Conservation (phyloP, 192 early-diverging fungal species). For the Dimargaris verticillata region DNA sequence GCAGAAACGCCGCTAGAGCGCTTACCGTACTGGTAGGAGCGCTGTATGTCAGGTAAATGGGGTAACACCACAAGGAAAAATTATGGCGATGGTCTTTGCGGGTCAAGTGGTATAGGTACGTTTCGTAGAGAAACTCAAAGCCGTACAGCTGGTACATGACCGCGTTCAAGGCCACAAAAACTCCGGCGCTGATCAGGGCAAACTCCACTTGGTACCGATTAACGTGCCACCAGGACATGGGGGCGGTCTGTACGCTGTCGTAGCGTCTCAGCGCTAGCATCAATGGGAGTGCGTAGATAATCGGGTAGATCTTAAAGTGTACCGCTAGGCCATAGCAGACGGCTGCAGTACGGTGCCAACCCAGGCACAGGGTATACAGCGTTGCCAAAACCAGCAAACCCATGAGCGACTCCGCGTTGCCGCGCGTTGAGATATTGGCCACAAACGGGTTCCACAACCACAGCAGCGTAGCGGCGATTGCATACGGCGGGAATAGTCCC, state of each 20-base stretch:
- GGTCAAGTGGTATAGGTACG: conserved; percentile 84
- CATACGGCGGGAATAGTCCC: background rate
- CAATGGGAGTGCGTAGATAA: conserved; percentile 81
- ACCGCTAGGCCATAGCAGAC: conserved; percentile 77
- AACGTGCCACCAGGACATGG: conserved; percentile 19
- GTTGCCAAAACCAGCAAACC: conserved; percentile 59
- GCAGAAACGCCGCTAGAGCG: conserved; percentile 63
- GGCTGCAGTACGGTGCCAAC: conserved; percentile 29
- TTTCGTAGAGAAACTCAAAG: conserved; percentile 71
- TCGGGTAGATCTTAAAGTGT: conserved; percentile 95
- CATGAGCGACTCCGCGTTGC: conserved; percentile 80
- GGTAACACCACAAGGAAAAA: conserved; percentile 92
- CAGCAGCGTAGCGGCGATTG: background rate
- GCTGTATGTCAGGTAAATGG: conserved; percentile 68
- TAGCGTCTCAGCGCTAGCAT: conserved; percentile 36
- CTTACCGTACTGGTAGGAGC: conserved; percentile 30
- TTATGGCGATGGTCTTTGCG: conserved; percentile 98
- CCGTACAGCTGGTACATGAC: conserved; percentile 68
- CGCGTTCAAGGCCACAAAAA: conserved; percentile 43
- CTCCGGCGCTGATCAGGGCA: conserved; percentile 37
- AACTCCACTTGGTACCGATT: conserved; percentile 41
- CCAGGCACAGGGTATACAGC: conserved; percentile 49
- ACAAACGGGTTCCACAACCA: conserved; percentile 96
- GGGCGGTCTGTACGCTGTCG: conserved; percentile 8
- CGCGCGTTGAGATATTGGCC: conserved; percentile 87